These are phyloP conservation scores for Gomphus bonarii DNA, from an alignment of 1,284 basidiomycete genomes.

Conservation along the genomic window DNA sequence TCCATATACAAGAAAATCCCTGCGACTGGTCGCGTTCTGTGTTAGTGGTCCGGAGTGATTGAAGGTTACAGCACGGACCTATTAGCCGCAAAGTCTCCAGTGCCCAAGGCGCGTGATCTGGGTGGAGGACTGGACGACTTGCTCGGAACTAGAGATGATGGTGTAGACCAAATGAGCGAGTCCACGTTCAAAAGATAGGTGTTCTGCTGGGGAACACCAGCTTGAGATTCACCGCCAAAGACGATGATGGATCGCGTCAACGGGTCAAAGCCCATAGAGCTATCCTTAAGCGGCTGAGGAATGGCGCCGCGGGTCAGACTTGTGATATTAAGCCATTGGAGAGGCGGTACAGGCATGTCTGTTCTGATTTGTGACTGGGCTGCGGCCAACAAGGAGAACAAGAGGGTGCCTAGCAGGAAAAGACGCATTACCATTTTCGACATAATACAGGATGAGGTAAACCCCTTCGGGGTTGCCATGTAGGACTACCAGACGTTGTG, in stretches of 20 bases:
- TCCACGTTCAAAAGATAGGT: conserved; percentile 63
- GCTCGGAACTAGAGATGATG: conserved; percentile 31
- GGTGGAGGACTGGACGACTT: conserved; percentile 40
- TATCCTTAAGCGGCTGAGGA: conserved; percentile 52
- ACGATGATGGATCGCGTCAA: conserved; percentile 47
- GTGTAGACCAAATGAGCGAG: conserved; percentile 48
- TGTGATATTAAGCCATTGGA: conserved; percentile 69
- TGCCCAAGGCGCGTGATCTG: conserved; percentile 52
- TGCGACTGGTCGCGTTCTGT: conserved; percentile 36
- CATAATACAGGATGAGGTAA: neutral
- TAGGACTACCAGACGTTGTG: neutral
- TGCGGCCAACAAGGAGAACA: neutral
- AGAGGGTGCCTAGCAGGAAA: neutral
- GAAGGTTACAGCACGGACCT: conserved; percentile 39
- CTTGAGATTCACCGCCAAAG: conserved; percentile 64
- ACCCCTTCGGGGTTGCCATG: neutral
- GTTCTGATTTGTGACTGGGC: conserved; percentile 6
- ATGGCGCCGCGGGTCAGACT: conserved; percentile 38
- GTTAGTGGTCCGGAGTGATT: neutral
- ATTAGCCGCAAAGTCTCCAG: conserved; percentile 64
- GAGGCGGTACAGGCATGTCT: conserved; percentile 31
- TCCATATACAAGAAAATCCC: conserved; percentile 59
- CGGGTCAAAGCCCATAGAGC: conserved; percentile 46
- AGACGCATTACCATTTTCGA: neutral
- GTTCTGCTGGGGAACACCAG: conserved; percentile 48